A percentile compares a stretch with the other conserved stretches of the same genome.
Conservation (phyloP, 2,329 filamentous ascomycete species). For the Chaetoscypha palmicola region DNA sequence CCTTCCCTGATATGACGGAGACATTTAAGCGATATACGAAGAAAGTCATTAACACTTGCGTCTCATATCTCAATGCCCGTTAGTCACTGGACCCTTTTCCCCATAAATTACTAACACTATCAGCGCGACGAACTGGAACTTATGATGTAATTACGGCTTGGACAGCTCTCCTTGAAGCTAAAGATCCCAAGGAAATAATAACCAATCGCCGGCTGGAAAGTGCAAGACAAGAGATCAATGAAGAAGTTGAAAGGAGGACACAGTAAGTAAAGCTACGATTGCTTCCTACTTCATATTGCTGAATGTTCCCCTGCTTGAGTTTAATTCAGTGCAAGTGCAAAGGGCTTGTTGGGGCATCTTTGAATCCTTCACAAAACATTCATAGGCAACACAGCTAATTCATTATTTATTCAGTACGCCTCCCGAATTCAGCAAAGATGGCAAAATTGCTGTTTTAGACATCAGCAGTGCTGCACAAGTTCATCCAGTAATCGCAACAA, state of each 20-base stretch:
- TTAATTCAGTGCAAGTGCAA: no score
- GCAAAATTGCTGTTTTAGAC: conserved; percentile 53
- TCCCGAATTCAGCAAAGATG: conserved; percentile 57
- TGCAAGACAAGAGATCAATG: conserved; percentile 52
- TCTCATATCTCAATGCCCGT: conserved; percentile 57
- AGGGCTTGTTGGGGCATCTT: no score
- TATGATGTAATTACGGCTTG: conserved; percentile 56
- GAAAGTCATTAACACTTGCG: conserved; percentile 54
- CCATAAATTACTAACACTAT: not conserved
- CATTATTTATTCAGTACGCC: no score
- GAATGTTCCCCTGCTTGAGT: no score
- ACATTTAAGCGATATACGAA: conserved; percentile 55
- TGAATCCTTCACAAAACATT: no score
- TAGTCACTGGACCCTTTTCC: conserved; percentile 3
- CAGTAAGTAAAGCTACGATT: no score
- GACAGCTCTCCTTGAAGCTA: conserved; percentile 46
- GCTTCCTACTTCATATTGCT: no score
- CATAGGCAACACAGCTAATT: no score
- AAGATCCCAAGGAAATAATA: conserved; percentile 44
- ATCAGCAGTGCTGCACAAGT: conserved; percentile 55
- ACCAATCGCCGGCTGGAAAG: conserved; percentile 41
- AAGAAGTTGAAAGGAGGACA: conserved; percentile 54
- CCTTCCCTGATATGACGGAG: conserved; percentile 58
- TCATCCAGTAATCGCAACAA: conserved; percentile 59
- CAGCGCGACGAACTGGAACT: conserved; percentile 48